phyloP scores from a whole-genome alignment of 306 rosid genomes.

The Citrullus mucosospermus region DNA sequence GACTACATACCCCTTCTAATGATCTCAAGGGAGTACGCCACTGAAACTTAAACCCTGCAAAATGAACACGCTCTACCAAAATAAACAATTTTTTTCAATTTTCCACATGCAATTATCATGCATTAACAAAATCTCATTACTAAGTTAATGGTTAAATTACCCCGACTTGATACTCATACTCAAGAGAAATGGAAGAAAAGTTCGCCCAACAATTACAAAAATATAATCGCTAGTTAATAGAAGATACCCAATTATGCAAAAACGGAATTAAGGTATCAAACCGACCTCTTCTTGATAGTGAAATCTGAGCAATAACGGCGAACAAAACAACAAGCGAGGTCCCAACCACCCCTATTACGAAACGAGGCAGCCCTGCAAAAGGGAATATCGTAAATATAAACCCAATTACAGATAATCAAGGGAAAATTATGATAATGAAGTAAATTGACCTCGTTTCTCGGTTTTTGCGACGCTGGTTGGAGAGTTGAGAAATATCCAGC shows the following conservation, averaged over 20 bases:
- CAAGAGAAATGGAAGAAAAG: neutral
- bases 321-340: conserved; percentile 43
- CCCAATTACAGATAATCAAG: neutral
- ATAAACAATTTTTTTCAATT: neutral
- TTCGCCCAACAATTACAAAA: neutral
- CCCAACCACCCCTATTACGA: conserved; percentile 33
- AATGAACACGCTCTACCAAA: neutral
- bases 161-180: neutral
- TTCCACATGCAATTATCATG: neutral
- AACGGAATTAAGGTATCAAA: neutral
- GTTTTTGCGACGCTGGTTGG: conserved; percentile 15
- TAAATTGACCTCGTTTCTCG: conserved; percentile 21
- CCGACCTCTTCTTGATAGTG: conserved; percentile 47
- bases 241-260: neutral
- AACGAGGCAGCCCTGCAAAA: conserved; percentile 31
- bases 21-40: conserved; percentile 31
- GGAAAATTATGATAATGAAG: neutral
- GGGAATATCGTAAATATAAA: neutral
- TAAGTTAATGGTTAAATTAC: neutral
- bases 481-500: conserved; percentile 42
- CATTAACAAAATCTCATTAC: neutral
- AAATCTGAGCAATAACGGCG: conserved; percentile 37
- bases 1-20: conserved; percentile 27
- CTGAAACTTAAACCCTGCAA: conserved; percentile 42
- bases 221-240: neutral